Conservation (phyloP, 805 yeast species). For the Candida parachauliodes region DNA sequence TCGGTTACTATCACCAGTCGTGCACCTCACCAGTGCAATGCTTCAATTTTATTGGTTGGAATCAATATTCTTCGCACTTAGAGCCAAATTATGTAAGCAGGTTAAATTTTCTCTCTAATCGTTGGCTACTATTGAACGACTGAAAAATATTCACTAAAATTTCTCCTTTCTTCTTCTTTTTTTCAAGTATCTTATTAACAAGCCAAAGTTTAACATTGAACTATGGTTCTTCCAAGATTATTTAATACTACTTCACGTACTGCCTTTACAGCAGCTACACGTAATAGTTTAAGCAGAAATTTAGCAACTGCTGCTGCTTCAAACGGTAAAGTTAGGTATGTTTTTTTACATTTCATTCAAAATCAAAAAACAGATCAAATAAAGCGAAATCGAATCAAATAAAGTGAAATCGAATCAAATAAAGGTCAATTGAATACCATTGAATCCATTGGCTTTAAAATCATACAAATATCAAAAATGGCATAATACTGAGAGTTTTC, state of each 20-base stretch:
- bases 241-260: slow-evolving; percentile 64
- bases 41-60: neutral
- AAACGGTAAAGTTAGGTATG: slow-evolving; percentile 86
- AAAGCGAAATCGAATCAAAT: too few species aligned
- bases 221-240: slow-evolving; percentile 56
- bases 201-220: slow-evolving; percentile 1
- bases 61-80: neutral
- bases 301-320: slow-evolving; percentile 73
- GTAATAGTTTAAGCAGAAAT: slow-evolving; percentile 62
- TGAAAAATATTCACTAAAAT: slow-evolving; percentile 3
- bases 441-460: too few species aligned
- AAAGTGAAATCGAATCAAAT: too few species aligned
- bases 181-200: neutral
- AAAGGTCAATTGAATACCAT: too few species aligned
- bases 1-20: neutral
- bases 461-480: too few species aligned
- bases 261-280: slow-evolving; percentile 86
- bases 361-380: too few species aligned
- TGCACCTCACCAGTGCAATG: neutral
- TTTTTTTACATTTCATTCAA: slow-evolving; percentile 17
- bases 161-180: neutral
- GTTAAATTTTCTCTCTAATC: neutral
- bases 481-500: too few species aligned
- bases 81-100: neutral
- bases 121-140: slow-evolving; percentile 2